Base-by-base conservation (phyloP, 2,329 filamentous ascomycete species). In the Apiospora marii region DNA sequence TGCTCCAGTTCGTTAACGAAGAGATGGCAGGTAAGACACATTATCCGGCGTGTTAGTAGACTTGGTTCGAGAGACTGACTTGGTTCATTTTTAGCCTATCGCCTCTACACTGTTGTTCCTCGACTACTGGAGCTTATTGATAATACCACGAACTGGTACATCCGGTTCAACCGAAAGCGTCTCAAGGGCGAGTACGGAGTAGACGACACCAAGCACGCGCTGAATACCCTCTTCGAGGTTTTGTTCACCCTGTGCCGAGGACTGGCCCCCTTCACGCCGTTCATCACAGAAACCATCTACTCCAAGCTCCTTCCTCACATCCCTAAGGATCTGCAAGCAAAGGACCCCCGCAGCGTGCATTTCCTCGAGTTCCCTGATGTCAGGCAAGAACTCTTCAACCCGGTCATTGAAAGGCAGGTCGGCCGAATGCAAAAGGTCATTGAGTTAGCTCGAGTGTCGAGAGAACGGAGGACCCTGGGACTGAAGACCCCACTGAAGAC, bases 91-190 rank as follows among this genome's bases (percentile, higher is more conserved):
- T 0, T 69, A 87, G 92, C 85, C 8, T 94, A 94, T 81, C 92
- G 93, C 53, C 84, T 95, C 48, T 98, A 98, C 83, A 98, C 95
- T 1, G 96, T 98, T 64, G 95, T 98, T 64, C 95, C 95, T 10
- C 89, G 93, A 75, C 85, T 98, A 73, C 88, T 97, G 24, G 89
- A 89, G 72, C 89, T 97, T 79, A 97, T 98, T 76, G 96, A 98
- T 79, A 95, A 97, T 83, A 95, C 94, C 4, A 98, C 95, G n/a
- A 98, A 98, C 84, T 98, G 95, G 95, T 98, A 98, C 84, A 98
- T 98, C 81, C 90, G 95, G 19, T 78, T 77, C 72, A 78, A 77
- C 67, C 76, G 77, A 13, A 77, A 93, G 82, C 91, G 95, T 71
- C 87, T 98, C 76, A 98, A 98, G 90, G 95, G 95, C 61, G 95